Percentiles rank a stretch among this genome's conserved stretches.
Conservation (phyloP, 352 stramenopile genomes). For the Phytophthora macrochlamydospora region DNA sequence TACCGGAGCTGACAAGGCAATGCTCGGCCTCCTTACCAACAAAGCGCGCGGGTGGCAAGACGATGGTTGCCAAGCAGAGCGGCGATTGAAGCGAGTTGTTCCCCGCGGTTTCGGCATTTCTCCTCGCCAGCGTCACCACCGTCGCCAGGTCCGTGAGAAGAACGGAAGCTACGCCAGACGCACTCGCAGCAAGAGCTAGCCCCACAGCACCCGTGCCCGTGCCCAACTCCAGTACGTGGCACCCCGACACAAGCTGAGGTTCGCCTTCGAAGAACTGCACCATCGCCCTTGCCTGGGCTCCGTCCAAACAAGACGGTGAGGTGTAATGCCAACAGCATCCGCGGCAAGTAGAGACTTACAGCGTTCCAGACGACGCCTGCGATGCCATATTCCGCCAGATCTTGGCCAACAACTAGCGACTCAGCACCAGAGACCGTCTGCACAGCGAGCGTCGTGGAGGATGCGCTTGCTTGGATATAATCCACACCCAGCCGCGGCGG, state of each 20-base stretch:
- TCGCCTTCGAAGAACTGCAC: constrained; percentile 45
- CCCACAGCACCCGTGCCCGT: constrained; percentile 60
- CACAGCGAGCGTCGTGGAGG: constrained; percentile 34
- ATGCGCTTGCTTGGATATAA: constrained; percentile 60
- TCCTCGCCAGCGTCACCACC: constrained; percentile 50
- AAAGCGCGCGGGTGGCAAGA: constrained; percentile 33
- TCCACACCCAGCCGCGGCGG: constrained; percentile 54
- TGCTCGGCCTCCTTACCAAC: constrained; percentile 36
- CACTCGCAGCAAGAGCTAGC: constrained; percentile 38
- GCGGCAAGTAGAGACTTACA: constrained; percentile 33
- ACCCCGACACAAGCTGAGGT: constrained; percentile 27
- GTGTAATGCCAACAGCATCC: too few relatives aligned
- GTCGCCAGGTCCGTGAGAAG: constrained; percentile 57
- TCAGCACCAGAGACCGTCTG: background rate
- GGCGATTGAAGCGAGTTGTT: constrained; percentile 28
- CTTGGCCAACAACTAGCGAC: constrained; percentile 25
- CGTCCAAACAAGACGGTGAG: too few relatives aligned
- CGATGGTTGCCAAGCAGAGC: constrained; percentile 22
- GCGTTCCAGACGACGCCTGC: constrained; percentile 81
- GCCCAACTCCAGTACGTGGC: constrained; percentile 60
- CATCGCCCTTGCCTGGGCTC: constrained; percentile 47
- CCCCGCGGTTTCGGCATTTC: constrained; percentile 39
- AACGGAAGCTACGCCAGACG: constrained; percentile 33
- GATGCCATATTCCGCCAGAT: constrained; percentile 40
- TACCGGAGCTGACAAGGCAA: background rate